A percentile compares a stretch with the other conserved stretches of the same genome.
Conservation (phyloP, 768 basidiomycete species). For the Suillus subaureus region DNA sequence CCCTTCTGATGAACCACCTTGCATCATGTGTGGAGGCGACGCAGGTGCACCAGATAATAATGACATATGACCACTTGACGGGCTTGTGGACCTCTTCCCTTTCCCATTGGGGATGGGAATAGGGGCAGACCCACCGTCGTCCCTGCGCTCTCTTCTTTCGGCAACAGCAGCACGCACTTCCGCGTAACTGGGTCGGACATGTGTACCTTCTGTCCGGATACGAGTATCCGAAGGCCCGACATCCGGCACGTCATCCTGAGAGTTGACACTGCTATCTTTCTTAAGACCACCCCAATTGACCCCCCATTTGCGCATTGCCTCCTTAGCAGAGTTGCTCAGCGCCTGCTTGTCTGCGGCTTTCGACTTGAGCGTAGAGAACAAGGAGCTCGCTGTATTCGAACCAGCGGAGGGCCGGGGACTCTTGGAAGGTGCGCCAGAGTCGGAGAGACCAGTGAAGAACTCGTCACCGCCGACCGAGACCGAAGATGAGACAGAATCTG, state of each 20-base stretch:
- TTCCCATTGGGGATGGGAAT: slow-evolving; percentile 34
- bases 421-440: slow-evolving; percentile 30
- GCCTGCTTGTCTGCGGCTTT: slow-evolving; percentile 84
- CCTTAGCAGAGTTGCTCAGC: slow-evolving; percentile 80
- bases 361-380: slow-evolving; percentile 79
- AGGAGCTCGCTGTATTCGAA: slow-evolving; percentile 44
- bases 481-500: slow-evolving; percentile 39
- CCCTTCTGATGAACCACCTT: slow-evolving; percentile 23
- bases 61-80: slow-evolving; percentile 27
- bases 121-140: slow-evolving; percentile 30
- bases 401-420: slow-evolving; percentile 47
- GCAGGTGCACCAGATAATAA: slow-evolving; percentile 29
- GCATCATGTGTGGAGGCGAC: slow-evolving; percentile 23
- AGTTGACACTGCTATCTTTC: slow-evolving; percentile 46
- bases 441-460: slow-evolving; percentile 33
- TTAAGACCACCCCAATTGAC: slow-evolving; percentile 73
- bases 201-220: slow-evolving; percentile 36
- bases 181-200: slow-evolving; percentile 63
- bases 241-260: slow-evolving; percentile 46
- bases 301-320: slow-evolving; percentile 92
- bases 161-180: slow-evolving; percentile 78
- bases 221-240: slow-evolving; percentile 41
- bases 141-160: slow-evolving; percentile 53
- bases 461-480: slow-evolving; percentile 30
- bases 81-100: slow-evolving; percentile 25